Evolutionary conservation across 2,329 filamentous ascomycete genomes (phyloP).

Genomic region (Byssothecium circinans): DNA sequence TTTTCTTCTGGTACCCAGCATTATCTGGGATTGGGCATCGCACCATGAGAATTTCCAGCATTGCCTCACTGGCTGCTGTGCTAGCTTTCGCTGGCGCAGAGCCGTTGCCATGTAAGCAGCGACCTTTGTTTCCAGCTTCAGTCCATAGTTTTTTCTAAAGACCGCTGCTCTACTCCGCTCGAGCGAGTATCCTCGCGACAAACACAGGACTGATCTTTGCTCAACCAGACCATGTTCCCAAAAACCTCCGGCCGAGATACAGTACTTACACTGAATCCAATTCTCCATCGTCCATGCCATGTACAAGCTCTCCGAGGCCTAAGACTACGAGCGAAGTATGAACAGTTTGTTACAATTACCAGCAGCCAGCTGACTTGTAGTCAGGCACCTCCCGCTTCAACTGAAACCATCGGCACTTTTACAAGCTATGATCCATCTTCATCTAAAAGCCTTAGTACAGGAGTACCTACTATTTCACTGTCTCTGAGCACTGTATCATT

Average conservation of each 20-base stretch:
- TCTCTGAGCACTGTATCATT: neutral
- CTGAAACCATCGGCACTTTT: neutral
- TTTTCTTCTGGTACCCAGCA: neutral
- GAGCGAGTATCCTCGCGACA: neutral
- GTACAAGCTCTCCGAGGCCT: neutral
- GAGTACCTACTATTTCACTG: neutral
- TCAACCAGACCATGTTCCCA: conserved; percentile 4
- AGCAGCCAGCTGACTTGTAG: neutral
- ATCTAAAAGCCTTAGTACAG: neutral
- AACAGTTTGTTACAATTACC: neutral
- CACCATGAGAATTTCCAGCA: conserved; percentile 5
- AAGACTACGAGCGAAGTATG: neutral
- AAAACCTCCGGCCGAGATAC: conserved; percentile 4
- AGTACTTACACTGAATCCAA: neutral
- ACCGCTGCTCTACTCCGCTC: neutral
- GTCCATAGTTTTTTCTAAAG: neutral
- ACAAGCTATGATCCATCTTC: neutral
- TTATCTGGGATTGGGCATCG: neutral
- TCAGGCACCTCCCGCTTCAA: neutral
- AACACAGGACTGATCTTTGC: neutral
- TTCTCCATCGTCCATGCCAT: neutral
- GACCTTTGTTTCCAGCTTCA: neutral
- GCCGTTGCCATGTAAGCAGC: conserved; percentile 7
- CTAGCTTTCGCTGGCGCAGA: conserved; percentile 5
- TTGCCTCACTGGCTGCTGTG: conserved; percentile 4